These are phyloP conservation scores for Carallia brachiata DNA, from an alignment of 345 rosid genomes.

Conservation along the genomic window DNA sequence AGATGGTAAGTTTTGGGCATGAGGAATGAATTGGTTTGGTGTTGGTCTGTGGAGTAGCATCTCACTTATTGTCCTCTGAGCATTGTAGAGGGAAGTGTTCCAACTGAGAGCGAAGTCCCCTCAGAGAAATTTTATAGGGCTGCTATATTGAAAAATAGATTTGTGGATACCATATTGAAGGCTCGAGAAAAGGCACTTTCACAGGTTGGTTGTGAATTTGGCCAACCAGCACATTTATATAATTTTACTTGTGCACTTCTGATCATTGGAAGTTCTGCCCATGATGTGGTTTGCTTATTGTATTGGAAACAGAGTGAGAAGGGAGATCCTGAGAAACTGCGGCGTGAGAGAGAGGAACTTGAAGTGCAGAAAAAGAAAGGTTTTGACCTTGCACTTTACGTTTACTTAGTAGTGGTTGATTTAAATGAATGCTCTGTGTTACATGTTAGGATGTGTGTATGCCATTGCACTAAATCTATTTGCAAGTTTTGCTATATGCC, in stretches of 20 bases:
- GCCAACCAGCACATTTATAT: background rate
- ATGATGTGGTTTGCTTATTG: constrained; percentile 13
- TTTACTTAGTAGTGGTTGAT: background rate
- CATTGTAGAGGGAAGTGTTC: constrained; percentile 21
- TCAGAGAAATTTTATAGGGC: constrained; percentile 19
- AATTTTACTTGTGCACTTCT: background rate
- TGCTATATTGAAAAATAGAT: constrained; percentile 24
- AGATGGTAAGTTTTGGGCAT: constrained; percentile 24
- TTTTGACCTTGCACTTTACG: background rate
- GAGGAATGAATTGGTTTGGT: background rate
- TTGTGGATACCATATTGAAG: constrained; percentile 27
- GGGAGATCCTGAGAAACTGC: constrained; percentile 26
- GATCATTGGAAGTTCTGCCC: constrained; percentile 13
- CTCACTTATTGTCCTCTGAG: background rate
- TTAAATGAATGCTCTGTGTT: background rate
- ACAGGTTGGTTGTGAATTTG: constrained; percentile 13
- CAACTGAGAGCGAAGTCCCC: constrained; percentile 21
- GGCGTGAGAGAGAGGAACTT: constrained; percentile 25
- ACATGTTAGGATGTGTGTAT: background rate
- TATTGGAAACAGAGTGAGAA: constrained; percentile 25
- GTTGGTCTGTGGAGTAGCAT: background rate
- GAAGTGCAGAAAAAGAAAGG: constrained; percentile 34
- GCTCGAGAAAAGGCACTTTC: constrained; percentile 29
- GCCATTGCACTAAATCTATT: background rate
- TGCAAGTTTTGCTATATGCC: background rate